phyloP scores from a whole-genome alignment of 176 grass and related monocot species.

The Rhipidocladum racemiflorum region DNA sequence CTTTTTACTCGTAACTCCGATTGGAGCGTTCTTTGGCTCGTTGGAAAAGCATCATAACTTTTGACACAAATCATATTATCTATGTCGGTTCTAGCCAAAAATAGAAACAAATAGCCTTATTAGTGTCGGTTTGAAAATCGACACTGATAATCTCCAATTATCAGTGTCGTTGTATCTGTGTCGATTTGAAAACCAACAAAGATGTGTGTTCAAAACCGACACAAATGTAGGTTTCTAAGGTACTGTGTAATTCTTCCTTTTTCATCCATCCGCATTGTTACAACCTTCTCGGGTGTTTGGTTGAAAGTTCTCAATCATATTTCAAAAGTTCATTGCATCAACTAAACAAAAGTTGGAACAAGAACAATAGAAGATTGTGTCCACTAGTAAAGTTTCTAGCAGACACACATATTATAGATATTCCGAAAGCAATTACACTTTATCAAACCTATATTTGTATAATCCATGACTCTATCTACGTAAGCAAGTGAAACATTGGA shows the following conservation, averaged over 20 bases:
- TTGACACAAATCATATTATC: too few species aligned
- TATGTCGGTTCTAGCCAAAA: too few species aligned
- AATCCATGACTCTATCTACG: neutral
- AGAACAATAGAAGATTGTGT: neutral
- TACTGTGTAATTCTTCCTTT: neutral
- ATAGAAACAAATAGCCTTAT: too few species aligned
- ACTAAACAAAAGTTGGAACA: neutral
- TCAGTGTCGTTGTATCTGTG: too few species aligned
- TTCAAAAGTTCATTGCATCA: neutral
- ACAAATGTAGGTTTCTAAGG: too few species aligned
- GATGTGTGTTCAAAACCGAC: too few species aligned
- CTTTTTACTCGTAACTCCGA: too few species aligned
- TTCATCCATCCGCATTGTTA: neutral
- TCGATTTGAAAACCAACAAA: too few species aligned
- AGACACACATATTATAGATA: neutral
- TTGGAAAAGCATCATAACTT: too few species aligned
- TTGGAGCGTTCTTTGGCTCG: too few species aligned
- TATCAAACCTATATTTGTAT: neutral
- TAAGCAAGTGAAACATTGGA: neutral
- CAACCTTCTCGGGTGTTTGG: neutral
- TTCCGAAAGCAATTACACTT: neutral
- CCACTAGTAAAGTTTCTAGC: neutral
- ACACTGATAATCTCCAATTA: too few species aligned
- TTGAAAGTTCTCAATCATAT: neutral
- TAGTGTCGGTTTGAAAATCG: too few species aligned